phyloP scores from a whole-genome alignment of 176 grass and related monocot species.

The Coix lacrymajobi region DNA sequence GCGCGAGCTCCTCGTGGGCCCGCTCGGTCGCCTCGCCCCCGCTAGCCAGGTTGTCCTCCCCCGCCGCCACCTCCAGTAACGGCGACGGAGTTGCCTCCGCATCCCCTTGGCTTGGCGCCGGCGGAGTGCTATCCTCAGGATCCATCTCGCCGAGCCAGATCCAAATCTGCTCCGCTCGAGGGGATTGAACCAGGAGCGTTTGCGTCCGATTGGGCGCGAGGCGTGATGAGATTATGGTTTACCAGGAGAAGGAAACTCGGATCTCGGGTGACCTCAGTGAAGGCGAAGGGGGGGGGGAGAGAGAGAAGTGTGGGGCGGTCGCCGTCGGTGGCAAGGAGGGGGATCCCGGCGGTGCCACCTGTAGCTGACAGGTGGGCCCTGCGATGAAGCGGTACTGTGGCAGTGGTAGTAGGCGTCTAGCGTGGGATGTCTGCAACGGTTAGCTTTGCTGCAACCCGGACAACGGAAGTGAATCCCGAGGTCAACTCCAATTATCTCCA shows the following conservation, averaged over 20 bases:
- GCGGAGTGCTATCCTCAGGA: constrained; percentile 34
- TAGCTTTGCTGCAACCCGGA: background rate
- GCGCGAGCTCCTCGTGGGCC: constrained; percentile 38
- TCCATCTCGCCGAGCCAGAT: constrained; percentile 43
- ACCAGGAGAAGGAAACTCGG: background rate
- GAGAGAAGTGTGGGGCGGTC: background rate
- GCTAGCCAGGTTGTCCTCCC: background rate
- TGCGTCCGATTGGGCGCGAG: background rate
- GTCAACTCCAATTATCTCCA: background rate
- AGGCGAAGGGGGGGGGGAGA: background rate
- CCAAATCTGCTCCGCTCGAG: constrained; percentile 25
- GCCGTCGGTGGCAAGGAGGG: constrained; percentile 5
- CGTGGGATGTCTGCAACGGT: background rate
- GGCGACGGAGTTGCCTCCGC: background rate
- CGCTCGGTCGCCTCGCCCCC: constrained; percentile 20
- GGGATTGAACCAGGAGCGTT: background rate
- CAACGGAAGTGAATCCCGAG: background rate
- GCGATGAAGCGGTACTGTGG: background rate
- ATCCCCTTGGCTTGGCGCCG: constrained; percentile 11
- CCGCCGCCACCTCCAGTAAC: background rate
- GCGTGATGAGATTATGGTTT: constrained; percentile 4
- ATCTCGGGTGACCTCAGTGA: background rate
- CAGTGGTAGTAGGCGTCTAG: background rate
- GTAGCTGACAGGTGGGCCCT: background rate
- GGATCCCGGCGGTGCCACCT: background rate